Evolutionary conservation across 495 filamentous ascomycete species (phyloP).

Genomic region (Thozetella sp.): DNA sequence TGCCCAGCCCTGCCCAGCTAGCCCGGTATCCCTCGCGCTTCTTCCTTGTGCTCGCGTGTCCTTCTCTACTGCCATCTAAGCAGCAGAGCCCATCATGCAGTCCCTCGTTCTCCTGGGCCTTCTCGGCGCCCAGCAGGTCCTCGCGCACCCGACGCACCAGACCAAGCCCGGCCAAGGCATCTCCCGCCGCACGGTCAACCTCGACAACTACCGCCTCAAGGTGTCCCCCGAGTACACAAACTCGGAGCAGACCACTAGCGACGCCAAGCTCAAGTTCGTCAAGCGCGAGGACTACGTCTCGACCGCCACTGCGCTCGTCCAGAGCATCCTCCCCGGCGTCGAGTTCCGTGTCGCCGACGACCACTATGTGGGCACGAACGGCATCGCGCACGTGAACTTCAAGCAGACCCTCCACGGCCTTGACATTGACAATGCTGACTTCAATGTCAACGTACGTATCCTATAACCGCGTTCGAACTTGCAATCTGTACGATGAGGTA

Average conservation of each 20-base stretch:
- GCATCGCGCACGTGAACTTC: constrained; percentile 54
- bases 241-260: constrained; percentile 10
- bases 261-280: constrained; percentile 17
- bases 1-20: too few relatives aligned
- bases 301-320: constrained; percentile 31
- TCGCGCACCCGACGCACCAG: constrained; percentile 18
- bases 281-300: constrained; percentile 30
- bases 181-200: constrained; percentile 29
- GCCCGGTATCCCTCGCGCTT: not conserved
- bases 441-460: constrained; percentile 55
- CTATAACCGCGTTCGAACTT: not conserved
- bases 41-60: not conserved
- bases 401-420: constrained; percentile 53
- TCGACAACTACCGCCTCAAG: constrained; percentile 28
- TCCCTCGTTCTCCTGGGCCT: constrained; percentile 32
- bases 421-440: constrained; percentile 57
- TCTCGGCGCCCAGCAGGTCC: constrained; percentile 27
- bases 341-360: constrained; percentile 43
- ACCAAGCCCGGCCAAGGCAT: constrained; percentile 21
- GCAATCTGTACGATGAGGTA: not conserved
- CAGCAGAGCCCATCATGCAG: constrained; percentile 17
- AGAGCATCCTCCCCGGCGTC: constrained; percentile 21
- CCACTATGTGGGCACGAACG: constrained; percentile 45
- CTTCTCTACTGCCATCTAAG: not conserved
- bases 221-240: constrained; percentile 26